Conservation (phyloP, 306 rosid species). For the Cucumis cinereus region DNA sequence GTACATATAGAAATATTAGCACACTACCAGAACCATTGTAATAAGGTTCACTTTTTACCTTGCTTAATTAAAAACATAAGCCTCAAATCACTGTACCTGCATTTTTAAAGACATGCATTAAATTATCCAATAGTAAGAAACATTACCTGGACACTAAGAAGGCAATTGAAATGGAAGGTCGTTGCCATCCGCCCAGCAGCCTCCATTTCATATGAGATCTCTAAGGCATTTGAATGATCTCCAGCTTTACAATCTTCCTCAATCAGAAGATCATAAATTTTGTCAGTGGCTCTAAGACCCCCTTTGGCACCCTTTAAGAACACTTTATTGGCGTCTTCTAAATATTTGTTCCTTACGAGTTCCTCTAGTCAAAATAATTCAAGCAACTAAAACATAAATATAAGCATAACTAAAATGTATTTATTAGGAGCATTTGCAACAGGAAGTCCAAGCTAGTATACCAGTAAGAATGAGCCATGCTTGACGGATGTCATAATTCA, state of each 20-base stretch:
- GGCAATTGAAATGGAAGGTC: slow-evolving; percentile 82
- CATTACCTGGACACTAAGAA: slow-evolving; percentile 84
- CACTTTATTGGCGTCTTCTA: slow-evolving; percentile 77
- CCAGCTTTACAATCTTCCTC: slow-evolving; percentile 69
- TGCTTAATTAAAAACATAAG: not conserved
- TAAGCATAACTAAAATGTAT: not conserved
- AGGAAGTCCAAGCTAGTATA: slow-evolving; percentile 4
- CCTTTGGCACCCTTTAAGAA: slow-evolving; percentile 78
- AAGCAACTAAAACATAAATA: slow-evolving; percentile 6
- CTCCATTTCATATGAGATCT: slow-evolving; percentile 84
- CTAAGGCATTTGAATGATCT: slow-evolving; percentile 86
- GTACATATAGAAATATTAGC: not conserved
- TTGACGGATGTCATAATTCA: slow-evolving; percentile 66
- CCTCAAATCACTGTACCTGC: not conserved
- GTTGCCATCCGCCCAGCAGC: slow-evolving; percentile 97
- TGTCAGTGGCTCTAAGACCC: slow-evolving; percentile 69
- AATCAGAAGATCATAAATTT: slow-evolving; percentile 65
- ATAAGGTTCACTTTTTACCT: not conserved
- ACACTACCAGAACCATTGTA: not conserved
- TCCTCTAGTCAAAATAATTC: slow-evolving; percentile 39
- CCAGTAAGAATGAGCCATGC: slow-evolving; percentile 85
- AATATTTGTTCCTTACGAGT: slow-evolving; percentile 48
- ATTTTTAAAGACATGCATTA: not conserved
- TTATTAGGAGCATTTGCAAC: not conserved
- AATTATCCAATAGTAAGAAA: slow-evolving; percentile 5